These are phyloP conservation scores for Brassica cretica DNA, from an alignment of 345 rosid species.

Conservation along the genomic window DNA sequence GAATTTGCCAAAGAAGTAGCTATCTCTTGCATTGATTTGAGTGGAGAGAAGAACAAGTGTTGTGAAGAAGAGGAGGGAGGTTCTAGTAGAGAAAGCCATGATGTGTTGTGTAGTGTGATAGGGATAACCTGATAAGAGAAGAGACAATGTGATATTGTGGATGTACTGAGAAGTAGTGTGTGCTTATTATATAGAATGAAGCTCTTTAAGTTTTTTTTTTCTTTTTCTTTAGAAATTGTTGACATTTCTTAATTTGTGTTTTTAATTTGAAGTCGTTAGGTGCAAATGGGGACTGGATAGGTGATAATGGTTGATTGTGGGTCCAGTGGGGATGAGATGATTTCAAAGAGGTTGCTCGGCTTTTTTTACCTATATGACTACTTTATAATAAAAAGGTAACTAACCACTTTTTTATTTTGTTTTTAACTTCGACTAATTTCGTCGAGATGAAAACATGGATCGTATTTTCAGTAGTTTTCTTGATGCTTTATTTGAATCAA, in stretches of 20 bases:
- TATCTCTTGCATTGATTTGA: slow-evolving; percentile 44
- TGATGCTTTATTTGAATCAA: slow-evolving; percentile 7
- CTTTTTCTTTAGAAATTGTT: slow-evolving; percentile 22
- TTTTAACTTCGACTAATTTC: slow-evolving; percentile 12
- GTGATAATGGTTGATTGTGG: slow-evolving; percentile 41
- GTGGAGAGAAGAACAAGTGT: slow-evolving; percentile 34
- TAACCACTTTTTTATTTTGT: slow-evolving; percentile 5
- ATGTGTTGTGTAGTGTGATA: slow-evolving; percentile 19
- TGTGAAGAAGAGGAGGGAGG: slow-evolving; percentile 26
- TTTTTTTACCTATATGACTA: slow-evolving; percentile 23
- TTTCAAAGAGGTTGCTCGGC: slow-evolving; percentile 40
- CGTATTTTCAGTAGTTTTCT: slow-evolving; percentile 11
- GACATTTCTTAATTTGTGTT: slow-evolving; percentile 22
- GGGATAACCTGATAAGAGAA: not conserved
- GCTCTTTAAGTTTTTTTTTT: not conserved
- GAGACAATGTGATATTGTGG: slow-evolving; percentile 28
- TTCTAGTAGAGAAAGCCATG: slow-evolving; percentile 44
- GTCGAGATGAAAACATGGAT: slow-evolving; percentile 29
- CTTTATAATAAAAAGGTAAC: slow-evolving; percentile 21
- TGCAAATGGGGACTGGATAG: slow-evolving; percentile 35
- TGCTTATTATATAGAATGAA: slow-evolving; percentile 32
- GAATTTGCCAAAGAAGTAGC: slow-evolving; percentile 45
- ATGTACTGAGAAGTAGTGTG: slow-evolving; percentile 17
- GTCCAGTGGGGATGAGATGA: slow-evolving; percentile 33
- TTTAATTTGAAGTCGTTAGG: slow-evolving; percentile 36